These are phyloP conservation scores for Verticillium tricorpus DNA, from an alignment of 2,329 filamentous ascomycete species.

Conservation along the genomic window DNA sequence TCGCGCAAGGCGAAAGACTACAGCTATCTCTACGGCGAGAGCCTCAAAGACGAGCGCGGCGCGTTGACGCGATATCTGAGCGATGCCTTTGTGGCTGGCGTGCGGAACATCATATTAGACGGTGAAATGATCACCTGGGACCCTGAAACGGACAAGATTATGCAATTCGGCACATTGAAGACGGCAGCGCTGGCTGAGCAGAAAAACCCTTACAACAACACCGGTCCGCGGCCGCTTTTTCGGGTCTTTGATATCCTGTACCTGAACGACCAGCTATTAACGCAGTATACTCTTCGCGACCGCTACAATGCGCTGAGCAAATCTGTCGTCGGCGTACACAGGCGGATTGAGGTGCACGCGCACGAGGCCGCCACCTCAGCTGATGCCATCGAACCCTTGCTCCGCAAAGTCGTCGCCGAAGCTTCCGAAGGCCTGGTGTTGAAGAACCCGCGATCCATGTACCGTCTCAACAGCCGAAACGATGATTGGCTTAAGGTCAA, in stretches of 20 bases:
- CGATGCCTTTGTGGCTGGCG: slow-evolving; percentile 69
- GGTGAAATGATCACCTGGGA: slow-evolving; percentile 99
- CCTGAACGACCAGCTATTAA: slow-evolving; percentile 76
- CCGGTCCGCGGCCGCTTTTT: slow-evolving; percentile 70
- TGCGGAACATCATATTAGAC: slow-evolving; percentile 85
- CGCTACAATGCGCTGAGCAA: slow-evolving; percentile 70
- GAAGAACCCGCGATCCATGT: slow-evolving; percentile 87
- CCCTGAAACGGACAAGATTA: slow-evolving; percentile 74
- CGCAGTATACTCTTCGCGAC: slow-evolving; percentile 77
- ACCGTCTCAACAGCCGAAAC: slow-evolving; percentile 82
- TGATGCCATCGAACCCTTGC: slow-evolving; percentile 70
- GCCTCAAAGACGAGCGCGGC: slow-evolving; percentile 68
- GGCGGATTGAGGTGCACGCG: slow-evolving; percentile 78
- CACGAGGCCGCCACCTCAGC: slow-evolving; percentile 62
- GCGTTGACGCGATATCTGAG: slow-evolving; percentile 77
- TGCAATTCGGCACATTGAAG: slow-evolving; percentile 90
- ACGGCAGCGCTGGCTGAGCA: slow-evolving; percentile 80
- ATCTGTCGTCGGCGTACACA: slow-evolving; percentile 64
- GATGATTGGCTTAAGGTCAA: slow-evolving; percentile 99
- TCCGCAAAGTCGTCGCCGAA: slow-evolving; percentile 80
- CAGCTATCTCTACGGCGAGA: slow-evolving; percentile 83
- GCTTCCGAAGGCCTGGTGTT: slow-evolving; percentile 86
- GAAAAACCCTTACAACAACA: slow-evolving; percentile 61
- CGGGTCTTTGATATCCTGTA: slow-evolving; percentile 89
- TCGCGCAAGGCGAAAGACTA: slow-evolving; percentile 96